A percentile compares a stretch with the other conserved stretches of the same genome.
Conservation (phyloP, 176 grass and related monocot species). For the Alopecurus myosuroides region DNA sequence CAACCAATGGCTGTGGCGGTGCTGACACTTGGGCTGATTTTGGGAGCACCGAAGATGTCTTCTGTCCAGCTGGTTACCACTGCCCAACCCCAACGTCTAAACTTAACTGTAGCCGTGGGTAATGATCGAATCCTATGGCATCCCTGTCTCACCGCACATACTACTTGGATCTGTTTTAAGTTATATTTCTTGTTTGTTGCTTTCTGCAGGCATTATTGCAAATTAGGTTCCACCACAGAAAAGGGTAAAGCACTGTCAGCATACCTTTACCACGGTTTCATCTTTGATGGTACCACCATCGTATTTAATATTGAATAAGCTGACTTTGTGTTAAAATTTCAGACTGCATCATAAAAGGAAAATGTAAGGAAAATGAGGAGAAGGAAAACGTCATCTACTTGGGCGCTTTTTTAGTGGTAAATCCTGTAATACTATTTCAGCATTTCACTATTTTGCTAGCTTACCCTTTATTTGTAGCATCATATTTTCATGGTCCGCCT, state of each 20-base stretch:
- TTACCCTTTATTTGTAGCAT: neutral
- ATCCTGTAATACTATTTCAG: neutral
- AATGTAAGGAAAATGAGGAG: constrained; percentile 29
- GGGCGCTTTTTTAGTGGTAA: constrained; percentile 66
- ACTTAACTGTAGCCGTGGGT: constrained; percentile 60
- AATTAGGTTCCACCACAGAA: constrained; percentile 59
- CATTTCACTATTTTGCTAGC: neutral
- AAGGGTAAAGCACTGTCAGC: constrained; percentile 33
- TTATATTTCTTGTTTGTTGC: constrained; percentile 20
- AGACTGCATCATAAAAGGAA: constrained; percentile 63
- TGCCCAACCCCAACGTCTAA: constrained; percentile 66
- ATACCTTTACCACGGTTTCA: neutral
- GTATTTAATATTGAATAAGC: neutral
- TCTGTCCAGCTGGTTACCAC: constrained; percentile 73
- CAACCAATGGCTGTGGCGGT: constrained; percentile 46
- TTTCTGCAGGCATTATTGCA: constrained; percentile 75
- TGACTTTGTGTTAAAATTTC: constrained; percentile 31
- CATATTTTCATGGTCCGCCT: neutral
- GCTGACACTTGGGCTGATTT: constrained; percentile 88
- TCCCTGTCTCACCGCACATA: neutral
- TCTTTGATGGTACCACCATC: neutral
- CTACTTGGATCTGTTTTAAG: neutral
- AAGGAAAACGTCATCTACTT: constrained; percentile 38
- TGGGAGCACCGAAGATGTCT: constrained; percentile 53
- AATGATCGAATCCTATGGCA: constrained; percentile 35